Conservation (phyloP, 345 rosid species). For the Aethionema arabicum region DNA sequence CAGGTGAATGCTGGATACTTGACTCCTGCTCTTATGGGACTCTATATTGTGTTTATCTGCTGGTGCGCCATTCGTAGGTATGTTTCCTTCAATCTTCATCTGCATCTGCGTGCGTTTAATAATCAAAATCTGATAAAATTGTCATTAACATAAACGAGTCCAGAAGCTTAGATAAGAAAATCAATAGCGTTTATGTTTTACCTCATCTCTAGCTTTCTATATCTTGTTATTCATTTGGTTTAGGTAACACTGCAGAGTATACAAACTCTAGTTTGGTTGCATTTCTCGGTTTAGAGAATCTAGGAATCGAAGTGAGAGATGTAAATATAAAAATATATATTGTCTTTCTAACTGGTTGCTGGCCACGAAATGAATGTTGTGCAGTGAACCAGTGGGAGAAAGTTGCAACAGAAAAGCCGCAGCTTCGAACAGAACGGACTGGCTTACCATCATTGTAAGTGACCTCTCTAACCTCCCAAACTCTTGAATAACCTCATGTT, state of each 20-base stretch:
- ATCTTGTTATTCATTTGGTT: too few species aligned
- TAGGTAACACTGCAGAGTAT: too few species aligned
- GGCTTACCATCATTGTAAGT: conserved; percentile 97
- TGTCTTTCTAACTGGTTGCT: not conserved
- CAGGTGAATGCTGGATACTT: conserved; percentile 81
- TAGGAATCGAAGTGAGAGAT: too few species aligned
- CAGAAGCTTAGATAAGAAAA: too few species aligned
- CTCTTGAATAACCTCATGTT: not conserved
- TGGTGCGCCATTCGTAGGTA: conserved; percentile 98
- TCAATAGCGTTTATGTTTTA: too few species aligned
- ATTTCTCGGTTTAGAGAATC: too few species aligned
- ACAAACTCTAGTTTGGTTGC: too few species aligned
- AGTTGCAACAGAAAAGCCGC: conserved; percentile 84
- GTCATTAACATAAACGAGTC: too few species aligned
- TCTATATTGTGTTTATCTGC: conserved; percentile 82
- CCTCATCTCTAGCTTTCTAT: too few species aligned
- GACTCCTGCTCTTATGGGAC: conserved; percentile 96
- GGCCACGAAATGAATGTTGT: conserved; percentile 10
- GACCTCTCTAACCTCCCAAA: not conserved
- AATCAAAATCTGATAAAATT: too few species aligned
- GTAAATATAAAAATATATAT: too few species aligned
- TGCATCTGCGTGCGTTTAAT: not conserved
- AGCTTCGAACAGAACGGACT: conserved; percentile 77
- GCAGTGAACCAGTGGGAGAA: conserved; percentile 92
- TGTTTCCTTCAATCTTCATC: conserved; percentile 1